Conservation (phyloP, 208 protist species). For the Leishmania lainsoni region DNA sequence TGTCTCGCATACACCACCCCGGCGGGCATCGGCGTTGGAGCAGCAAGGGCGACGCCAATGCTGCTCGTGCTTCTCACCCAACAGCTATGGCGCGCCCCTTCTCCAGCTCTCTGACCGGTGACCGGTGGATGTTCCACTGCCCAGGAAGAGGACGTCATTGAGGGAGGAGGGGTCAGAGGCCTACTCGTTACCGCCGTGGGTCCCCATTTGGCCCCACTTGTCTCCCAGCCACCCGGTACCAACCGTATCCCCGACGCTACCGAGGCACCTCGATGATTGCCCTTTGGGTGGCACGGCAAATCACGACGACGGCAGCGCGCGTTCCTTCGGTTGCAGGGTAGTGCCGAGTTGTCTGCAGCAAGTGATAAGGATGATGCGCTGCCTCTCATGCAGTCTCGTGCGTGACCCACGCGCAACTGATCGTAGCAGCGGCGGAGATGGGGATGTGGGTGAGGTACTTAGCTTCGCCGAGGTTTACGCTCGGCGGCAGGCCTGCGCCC, state of each 20-base stretch:
- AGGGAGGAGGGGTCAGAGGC: neutral
- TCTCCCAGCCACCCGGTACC: neutral
- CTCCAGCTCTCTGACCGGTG: neutral
- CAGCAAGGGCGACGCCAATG: neutral
- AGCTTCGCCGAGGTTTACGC: constrained; percentile 30
- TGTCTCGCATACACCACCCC: neutral
- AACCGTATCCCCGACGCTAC: neutral
- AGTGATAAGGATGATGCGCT: neutral
- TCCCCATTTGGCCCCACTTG: neutral
- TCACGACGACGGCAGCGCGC: neutral
- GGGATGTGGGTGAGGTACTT: constrained; percentile 3
- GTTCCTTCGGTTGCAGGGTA: neutral
- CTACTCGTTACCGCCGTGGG: neutral
- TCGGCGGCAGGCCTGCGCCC: constrained; percentile 19
- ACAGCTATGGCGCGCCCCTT: neutral
- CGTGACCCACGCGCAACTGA: neutral
- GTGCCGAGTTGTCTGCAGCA: neutral
- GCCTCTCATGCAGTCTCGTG: neutral
- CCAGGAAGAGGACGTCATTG: neutral
- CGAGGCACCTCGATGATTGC: neutral
- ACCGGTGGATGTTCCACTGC: neutral
- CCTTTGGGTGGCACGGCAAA: neutral
- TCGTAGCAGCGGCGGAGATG: neutral
- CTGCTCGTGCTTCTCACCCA: neutral
- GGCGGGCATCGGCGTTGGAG: neutral